Base-by-base conservation (phyloP, 2,329 filamentous ascomycete genomes). In the Fonsecaea pedrosoi region DNA sequence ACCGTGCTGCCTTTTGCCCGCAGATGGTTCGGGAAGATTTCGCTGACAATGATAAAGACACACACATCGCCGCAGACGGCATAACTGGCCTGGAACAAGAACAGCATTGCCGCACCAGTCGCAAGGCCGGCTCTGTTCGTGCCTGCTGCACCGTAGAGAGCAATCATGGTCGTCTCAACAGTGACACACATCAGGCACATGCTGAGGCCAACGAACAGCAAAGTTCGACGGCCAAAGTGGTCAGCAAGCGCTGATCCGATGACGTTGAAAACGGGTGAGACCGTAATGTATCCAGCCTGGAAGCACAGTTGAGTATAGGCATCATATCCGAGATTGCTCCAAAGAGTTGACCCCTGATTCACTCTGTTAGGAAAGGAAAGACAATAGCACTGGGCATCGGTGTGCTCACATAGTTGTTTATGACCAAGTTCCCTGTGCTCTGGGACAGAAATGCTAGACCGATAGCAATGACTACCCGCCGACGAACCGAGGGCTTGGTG, bases 31-130 rank as follows among this genome's bases (percentile, higher is more conserved):
- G 64, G 64, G 53, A 66, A 66, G 7, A 66, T 37, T 21, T 67
- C 65, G 18, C 32, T 57, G 60, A 56, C 62, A 40, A 59, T 59
- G 18, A 58, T 45, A 13, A 58, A 45, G 6, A 55, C 60, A 13
- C 37, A 42, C 9, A 67, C 54, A n/a, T 64, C 60, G 3, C 62
- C 54, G 42, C 65, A 60, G 12, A 59, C 37, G 1, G 35, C 38
- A 42, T 67, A 64, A 34, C 63, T 38, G 32, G 54, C 54, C 13
- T 59, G 38, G 60, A 64, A 67, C 15, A 67, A 4, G 45, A 63
- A 67, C 10, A 94, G 94, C 82, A 95, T 94, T 68, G 91, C 87
- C 10, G 66, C 53, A 38, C 53, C 45, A n/a, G 37, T 58, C 3
- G 38, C 37, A 3, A 58, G 59, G 30, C 64, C 64, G 9, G 53